A percentile compares a stretch with the other conserved stretches of the same genome.
Conservation (phyloP, 1,284 basidiomycete species). For the Irpex sp. region DNA sequence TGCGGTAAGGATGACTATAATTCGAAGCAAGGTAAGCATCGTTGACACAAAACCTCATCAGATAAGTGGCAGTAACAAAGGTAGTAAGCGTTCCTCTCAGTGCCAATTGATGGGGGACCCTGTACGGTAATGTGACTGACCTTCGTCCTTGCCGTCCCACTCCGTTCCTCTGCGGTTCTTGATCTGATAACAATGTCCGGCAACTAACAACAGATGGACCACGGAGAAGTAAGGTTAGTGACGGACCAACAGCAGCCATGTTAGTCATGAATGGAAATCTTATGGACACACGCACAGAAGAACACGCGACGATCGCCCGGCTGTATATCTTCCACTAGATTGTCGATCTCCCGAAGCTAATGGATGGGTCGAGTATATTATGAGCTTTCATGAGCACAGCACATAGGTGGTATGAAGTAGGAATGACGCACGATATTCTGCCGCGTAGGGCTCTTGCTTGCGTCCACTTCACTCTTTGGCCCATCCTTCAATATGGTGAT, state of each 20-base stretch:
- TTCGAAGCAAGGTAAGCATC: background rate
- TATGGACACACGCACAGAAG: slow-evolving; percentile 15
- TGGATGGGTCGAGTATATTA: background rate
- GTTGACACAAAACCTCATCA: too few relatives aligned
- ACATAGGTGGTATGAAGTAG: background rate
- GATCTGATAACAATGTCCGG: slow-evolving; percentile 22
- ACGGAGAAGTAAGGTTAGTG: background rate
- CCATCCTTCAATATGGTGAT: slow-evolving; percentile 15
- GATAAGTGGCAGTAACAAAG: too few relatives aligned
- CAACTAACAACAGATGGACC: slow-evolving; percentile 7
- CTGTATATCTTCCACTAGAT: slow-evolving; percentile 2
- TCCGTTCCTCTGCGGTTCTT: slow-evolving; percentile 16
- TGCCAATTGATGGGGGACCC: too few relatives aligned
- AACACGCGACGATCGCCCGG: slow-evolving; percentile 18
- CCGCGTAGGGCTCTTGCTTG: background rate
- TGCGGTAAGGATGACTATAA: slow-evolving; percentile 13
- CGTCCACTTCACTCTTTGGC: background rate
- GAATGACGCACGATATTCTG: background rate
- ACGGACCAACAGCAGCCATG: too few relatives aligned
- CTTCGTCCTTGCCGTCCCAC: slow-evolving; percentile 18
- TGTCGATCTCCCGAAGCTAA: slow-evolving; percentile 14
- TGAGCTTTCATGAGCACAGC: background rate
- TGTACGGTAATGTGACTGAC: background rate
- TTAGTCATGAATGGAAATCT: too few relatives aligned
- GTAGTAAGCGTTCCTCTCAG: too few relatives aligned